Evolutionary conservation across 2,329 filamentous ascomycete genomes (phyloP), one percentile per base, ranked within the genome.

Genomic region (Orbilia javanica): DNA sequence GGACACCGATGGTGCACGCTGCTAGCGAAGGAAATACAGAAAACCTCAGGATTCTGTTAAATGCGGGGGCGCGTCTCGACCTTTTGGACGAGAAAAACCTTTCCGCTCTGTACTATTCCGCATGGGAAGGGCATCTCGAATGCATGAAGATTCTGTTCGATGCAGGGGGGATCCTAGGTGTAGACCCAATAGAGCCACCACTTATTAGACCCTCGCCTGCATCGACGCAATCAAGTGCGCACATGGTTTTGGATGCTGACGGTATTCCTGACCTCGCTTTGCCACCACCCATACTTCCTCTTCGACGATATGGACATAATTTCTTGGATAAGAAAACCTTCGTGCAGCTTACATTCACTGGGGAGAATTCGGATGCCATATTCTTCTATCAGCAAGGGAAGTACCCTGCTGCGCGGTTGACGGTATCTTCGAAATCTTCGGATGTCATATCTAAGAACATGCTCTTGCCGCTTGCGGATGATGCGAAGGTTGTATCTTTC

Each of bases 251-350:
- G 78, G 94, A 97, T 81, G 89, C 89, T 0, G 95, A 98, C 84
- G 93, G 92, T 1, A 99, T 99, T 70, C 96, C 96, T 1, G 90
- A 94, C 80, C 90, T 99, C 34, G 94, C 95, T 81, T 87, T 99
- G 11, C 96, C 96, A 22, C 96, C 96, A 20, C 96, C 96, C 0
- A 98, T 99, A 80, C 97, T 99, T 80, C 96, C 96, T 0, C 87
- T 98, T 57, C 90, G 96, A 81, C 89, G 96, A 81, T 99, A 99
- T 82, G 96, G 96, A 15, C 96, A 99, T 86, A 99, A 98, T 84
- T 99, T 99, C 87, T 87, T 99, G 39, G 96, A 99, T 83, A 97
- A 93, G 31, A 99, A 98, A 86, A 97, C 94, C 0, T 96, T 97
- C 80, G 90, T 99, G 11, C 93, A 97, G 82, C 92, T 99, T 80